Evolutionary conservation across 1,284 basidiomycete genomes (phyloP), one percentile per base, ranked within the genome.

Genomic region (Amylostereum chailletii): DNA sequence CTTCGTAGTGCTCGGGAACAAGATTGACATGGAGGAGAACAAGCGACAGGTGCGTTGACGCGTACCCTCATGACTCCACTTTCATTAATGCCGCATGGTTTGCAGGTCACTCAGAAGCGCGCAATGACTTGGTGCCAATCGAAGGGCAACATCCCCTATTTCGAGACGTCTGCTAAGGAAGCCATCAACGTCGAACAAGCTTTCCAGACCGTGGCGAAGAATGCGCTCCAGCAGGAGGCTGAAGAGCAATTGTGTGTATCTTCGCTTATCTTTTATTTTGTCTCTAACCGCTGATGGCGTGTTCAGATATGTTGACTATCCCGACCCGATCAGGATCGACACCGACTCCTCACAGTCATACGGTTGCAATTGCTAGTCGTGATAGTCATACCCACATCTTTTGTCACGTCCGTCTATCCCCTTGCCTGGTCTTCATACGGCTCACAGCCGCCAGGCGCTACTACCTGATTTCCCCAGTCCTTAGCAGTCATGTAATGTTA

Each of bases 71-170:
- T 19, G 19, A 19, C 19, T 32, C 39, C 38, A 8, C 38, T 30
- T n/a, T 26, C 37, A 8, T 10, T 27, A 8, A 40, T 27, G n/a
- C 33, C 34, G 29, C 46, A 37, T 41, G 33, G 29, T 6, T 26
- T 47, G 9, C 57, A 94, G 92, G 94, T 98, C 30, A 94, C 93
- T 6, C 96, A 99, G 83, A 99, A 99, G 70, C 89, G 96, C 47
- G 96, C 96, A 27, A 98, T 99, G 94, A 92, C 93, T 6, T 99
- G 96, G 96, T 99, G 96, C 70, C 94, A 99, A 65, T 89, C 92
- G 55, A 99, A 99, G 74, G 96, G 96, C 62, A 98, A 98, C 71
- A 98, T 99, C 59, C 96, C 96, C 10, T 99, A 99, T 71, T 99
- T 99, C 69, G 96, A 99, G 74, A 99, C 96, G 1, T 98, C 95